These are phyloP conservation scores for Chimonanthus praecox DNA, from an alignment of 164 flowering plant genomes.

Conservation along the genomic window DNA sequence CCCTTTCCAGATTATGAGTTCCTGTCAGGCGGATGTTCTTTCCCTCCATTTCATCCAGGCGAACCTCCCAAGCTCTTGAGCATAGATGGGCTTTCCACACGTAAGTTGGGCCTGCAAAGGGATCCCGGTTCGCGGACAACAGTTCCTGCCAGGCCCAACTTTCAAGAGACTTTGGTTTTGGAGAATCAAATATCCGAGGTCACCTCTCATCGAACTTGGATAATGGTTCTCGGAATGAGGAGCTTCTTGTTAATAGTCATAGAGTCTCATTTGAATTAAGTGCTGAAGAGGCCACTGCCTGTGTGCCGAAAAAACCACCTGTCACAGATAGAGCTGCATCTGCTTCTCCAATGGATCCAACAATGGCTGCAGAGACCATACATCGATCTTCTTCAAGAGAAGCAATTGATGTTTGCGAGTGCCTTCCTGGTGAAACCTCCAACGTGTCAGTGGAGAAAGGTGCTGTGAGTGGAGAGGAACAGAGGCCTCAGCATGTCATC, in stretches of 20 bases:
- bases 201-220: slow-evolving; percentile 51
- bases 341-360: slow-evolving; percentile 19
- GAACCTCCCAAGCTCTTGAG: slow-evolving; percentile 62
- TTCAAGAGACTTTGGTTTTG: slow-evolving; percentile 29
- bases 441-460: slow-evolving; percentile 16
- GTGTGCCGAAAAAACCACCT: slow-evolving; percentile 41
- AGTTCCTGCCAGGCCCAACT: slow-evolving; percentile 32
- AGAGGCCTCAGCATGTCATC: slow-evolving; percentile 36
- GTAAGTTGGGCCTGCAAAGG: slow-evolving; percentile 58
- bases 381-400: slow-evolving; percentile 17
- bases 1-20: slow-evolving; percentile 77
- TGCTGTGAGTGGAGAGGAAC: slow-evolving; percentile 16
- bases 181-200: slow-evolving; percentile 51
- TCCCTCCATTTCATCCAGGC: slow-evolving; percentile 44
- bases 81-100: slow-evolving; percentile 43
- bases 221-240: slow-evolving; percentile 28
- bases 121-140: slow-evolving; percentile 42
- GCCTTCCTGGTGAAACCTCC: slow-evolving; percentile 15
- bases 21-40: slow-evolving; percentile 27
- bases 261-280: slow-evolving; percentile 80
- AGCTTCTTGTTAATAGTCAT: slow-evolving; percentile 26
- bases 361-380: slow-evolving; percentile 10
- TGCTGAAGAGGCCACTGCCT: slow-evolving; percentile 48
- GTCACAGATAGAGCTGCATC: slow-evolving; percentile 16
- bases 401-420: slow-evolving; percentile 14